Conservation (phyloP, 192 early-diverging fungal species). For the Rhizophagus clarus region DNA sequence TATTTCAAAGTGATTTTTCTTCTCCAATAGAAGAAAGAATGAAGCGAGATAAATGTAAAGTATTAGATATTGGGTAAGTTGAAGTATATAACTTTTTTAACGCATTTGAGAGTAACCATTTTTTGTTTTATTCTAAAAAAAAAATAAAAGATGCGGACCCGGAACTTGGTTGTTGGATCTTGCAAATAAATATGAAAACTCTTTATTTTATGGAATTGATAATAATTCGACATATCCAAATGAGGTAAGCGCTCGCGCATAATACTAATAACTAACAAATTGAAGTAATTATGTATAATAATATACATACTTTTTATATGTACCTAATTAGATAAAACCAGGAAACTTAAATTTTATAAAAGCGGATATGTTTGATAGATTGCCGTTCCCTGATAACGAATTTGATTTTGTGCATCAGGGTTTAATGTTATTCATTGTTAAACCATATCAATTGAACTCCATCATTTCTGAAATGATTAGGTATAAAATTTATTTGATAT, state of each 20-base stretch:
- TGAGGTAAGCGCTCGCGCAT: too few relatives aligned
- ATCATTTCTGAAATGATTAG: too few relatives aligned
- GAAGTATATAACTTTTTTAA: too few relatives aligned
- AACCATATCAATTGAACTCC: too few relatives aligned
- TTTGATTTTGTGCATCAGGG: too few relatives aligned
- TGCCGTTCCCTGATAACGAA: neutral
- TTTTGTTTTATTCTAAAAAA: neutral
- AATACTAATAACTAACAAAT: too few relatives aligned
- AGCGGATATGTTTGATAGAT: neutral
- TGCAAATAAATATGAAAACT: neutral
- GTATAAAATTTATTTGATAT: too few relatives aligned
- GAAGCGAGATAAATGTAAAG: neutral
- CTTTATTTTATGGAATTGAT: too few relatives aligned
- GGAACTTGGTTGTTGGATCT: neutral
- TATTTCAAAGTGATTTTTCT: neutral
- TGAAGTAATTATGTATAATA: too few relatives aligned
- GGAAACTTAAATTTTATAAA: neutral
- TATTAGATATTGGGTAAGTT: conserved; percentile 1
- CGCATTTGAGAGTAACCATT: neutral
- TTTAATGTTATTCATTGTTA: too few relatives aligned
- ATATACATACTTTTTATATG: too few relatives aligned
- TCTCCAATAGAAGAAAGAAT: neutral
- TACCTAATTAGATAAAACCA: neutral
- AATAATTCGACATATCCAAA: too few relatives aligned
- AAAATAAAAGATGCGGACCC: neutral